phyloP scores from a whole-genome alignment of 495 filamentous ascomycete genomes.

The Annulohypoxylon bovei region DNA sequence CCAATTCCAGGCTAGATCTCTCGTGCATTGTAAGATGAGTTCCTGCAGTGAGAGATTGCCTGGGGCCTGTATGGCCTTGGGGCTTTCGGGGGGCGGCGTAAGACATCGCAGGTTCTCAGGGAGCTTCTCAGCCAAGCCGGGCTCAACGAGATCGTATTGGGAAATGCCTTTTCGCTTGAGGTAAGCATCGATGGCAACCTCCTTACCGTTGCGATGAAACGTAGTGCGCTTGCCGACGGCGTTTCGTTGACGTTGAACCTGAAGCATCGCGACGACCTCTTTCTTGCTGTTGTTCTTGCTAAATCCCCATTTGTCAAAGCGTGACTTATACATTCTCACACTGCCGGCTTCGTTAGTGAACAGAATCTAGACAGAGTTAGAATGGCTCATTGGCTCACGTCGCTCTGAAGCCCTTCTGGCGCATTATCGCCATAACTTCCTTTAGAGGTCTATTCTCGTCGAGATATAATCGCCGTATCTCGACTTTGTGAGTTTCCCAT shows the following conservation, averaged over 20 bases:
- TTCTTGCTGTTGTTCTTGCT: slow-evolving; percentile 50
- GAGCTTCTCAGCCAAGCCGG: slow-evolving; percentile 46
- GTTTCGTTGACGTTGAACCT: slow-evolving; percentile 50
- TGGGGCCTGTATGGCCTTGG: slow-evolving; percentile 33
- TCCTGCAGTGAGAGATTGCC: slow-evolving; percentile 44
- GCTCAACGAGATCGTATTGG: slow-evolving; percentile 50
- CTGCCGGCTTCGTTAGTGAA: slow-evolving; percentile 33
- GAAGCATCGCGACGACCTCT: slow-evolving; percentile 50
- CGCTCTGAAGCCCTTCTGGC: slow-evolving; percentile 48
- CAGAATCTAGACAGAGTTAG: slow-evolving; percentile 4
- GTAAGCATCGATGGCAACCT: slow-evolving; percentile 51
- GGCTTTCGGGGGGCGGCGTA: slow-evolving; percentile 47
- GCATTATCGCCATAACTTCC: slow-evolving; percentile 52
- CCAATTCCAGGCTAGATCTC: slow-evolving; percentile 47
- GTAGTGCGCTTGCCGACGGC: slow-evolving; percentile 51
- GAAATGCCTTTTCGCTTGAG: slow-evolving; percentile 52
- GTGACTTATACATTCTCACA: slow-evolving; percentile 49
- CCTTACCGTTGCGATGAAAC: slow-evolving; percentile 49
- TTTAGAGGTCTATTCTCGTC: slow-evolving; percentile 49
- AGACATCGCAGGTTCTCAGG: slow-evolving; percentile 49
- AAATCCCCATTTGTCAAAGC: slow-evolving; percentile 50
- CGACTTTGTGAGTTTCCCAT: slow-evolving; percentile 50
- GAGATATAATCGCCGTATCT: slow-evolving; percentile 47
- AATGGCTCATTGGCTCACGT: slow-evolving; percentile 43
- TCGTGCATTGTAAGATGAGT: slow-evolving; percentile 43